Conservation (phyloP, 2,329 filamentous ascomycete species). For the Claviceps digitariae region DNA sequence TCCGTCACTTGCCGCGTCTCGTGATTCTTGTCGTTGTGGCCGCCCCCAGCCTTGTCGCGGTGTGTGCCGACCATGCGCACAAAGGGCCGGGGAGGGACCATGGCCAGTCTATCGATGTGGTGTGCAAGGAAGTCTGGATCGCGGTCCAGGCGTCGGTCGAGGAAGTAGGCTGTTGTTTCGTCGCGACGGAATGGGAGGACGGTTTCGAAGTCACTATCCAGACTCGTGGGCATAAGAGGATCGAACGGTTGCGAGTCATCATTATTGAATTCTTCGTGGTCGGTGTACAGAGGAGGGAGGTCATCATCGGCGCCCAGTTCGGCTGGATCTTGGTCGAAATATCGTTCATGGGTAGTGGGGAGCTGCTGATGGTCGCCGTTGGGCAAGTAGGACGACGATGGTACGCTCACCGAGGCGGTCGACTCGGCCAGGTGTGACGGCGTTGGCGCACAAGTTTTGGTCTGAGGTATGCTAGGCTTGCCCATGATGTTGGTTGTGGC, state of each 20-base stretch:
- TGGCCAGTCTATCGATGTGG: slow-evolving; percentile 30
- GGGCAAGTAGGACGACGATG: slow-evolving; percentile 4
- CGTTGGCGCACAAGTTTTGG: slow-evolving; percentile 8
- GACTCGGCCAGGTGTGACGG: too few relatives aligned
- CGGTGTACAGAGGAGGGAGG: slow-evolving; percentile 31
- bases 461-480: slow-evolving; percentile 10
- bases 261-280: slow-evolving; percentile 17
- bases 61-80: slow-evolving; percentile 42
- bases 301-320: slow-evolving; percentile 26
- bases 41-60: slow-evolving; percentile 4
- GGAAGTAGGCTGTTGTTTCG: slow-evolving; percentile 23
- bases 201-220: slow-evolving; percentile 5
- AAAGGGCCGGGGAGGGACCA: slow-evolving; percentile 37
- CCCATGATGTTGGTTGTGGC: slow-evolving; percentile 11
- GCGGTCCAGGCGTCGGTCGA: slow-evolving; percentile 31
- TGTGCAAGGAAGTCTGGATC: slow-evolving; percentile 29
- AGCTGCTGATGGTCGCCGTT: slow-evolving; percentile 4
- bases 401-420: slow-evolving; percentile 16
- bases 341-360: slow-evolving; percentile 14
- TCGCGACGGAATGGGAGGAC: slow-evolving; percentile 19
- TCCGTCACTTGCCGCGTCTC: slow-evolving; percentile 40
- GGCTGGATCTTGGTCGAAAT: slow-evolving; percentile 24
- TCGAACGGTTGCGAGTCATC: slow-evolving; percentile 8
- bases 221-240: slow-evolving; percentile 13
- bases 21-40: slow-evolving; percentile 14